Conservation (phyloP, 83 land plant genomes). For the Thuja plicata region DNA sequence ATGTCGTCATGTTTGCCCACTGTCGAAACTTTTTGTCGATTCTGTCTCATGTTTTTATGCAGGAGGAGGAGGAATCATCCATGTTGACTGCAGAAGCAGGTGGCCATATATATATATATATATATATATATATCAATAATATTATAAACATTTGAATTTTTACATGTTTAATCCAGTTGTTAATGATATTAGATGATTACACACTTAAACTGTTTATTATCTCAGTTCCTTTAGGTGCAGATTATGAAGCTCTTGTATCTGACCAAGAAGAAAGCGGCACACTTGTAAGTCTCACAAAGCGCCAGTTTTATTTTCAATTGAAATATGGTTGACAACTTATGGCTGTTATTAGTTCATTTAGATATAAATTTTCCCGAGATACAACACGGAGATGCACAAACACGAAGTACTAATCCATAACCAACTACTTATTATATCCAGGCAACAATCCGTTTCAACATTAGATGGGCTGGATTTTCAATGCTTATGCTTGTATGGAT, state of each 20-base stretch:
- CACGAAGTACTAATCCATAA: neutral
- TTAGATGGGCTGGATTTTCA: conserved; percentile 43
- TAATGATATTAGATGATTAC: neutral
- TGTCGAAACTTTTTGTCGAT: neutral
- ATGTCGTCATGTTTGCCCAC: neutral
- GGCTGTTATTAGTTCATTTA: neutral
- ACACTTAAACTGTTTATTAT: conserved; percentile 15
- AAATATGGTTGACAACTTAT: neutral
- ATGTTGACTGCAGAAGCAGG: neutral
- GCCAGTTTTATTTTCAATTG: neutral
- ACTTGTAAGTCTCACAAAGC: conserved; percentile 28
- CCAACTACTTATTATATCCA: conserved; percentile 12
- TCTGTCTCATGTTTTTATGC: neutral
- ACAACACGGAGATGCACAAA: neutral
- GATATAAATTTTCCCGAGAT: neutral
- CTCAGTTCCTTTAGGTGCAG: conserved; percentile 30
- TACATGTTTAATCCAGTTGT: neutral
- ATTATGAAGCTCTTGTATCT: conserved; percentile 45
- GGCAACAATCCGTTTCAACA: conserved; percentile 46
- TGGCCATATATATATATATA: neutral
- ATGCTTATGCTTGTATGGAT: conserved; percentile 54
- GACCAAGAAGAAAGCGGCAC: conserved; percentile 36
- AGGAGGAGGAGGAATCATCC: conserved; percentile 4
- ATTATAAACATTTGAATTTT: neutral
- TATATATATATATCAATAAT: too few relatives aligned